phyloP scores from a whole-genome alignment of 2,329 filamentous ascomycete species.

The Xylaria digitata region DNA sequence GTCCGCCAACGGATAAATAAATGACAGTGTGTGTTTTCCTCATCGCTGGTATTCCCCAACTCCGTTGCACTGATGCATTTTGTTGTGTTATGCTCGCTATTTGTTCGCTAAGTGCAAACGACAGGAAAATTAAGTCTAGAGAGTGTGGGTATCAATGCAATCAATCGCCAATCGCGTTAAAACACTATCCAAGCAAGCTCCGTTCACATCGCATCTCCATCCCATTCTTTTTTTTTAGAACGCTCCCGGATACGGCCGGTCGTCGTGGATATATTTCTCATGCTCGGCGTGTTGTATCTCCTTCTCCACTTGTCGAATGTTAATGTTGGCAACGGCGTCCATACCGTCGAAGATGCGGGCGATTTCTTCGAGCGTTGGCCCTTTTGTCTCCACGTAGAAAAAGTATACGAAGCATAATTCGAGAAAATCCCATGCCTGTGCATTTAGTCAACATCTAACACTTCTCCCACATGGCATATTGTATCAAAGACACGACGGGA shows the following conservation, averaged over 20 bases:
- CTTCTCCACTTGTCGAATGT: conserved; percentile 67
- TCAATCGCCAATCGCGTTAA: conserved; percentile 5
- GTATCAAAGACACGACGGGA: background rate
- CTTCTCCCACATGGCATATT: background rate
- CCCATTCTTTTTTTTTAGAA: conserved; percentile 11
- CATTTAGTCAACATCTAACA: conserved; percentile 26
- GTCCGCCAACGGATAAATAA: conserved; percentile 3
- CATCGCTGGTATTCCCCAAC: conserved; percentile 15
- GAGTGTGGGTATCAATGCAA: conserved; percentile 38
- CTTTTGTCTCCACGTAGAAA: conserved; percentile 77
- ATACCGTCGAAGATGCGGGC: conserved; percentile 77
- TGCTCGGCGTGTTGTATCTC: conserved; percentile 57
- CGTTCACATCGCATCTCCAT: background rate
- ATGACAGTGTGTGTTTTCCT: conserved; percentile 24
- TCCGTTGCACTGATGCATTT: conserved; percentile 27
- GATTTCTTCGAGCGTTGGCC: conserved; percentile 76
- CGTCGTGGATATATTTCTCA: conserved; percentile 35
- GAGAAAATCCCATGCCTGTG: conserved; percentile 66
- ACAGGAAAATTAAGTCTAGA: conserved; percentile 23
- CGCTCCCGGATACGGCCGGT: conserved; percentile 36
- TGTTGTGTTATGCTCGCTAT: background rate
- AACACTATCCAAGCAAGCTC: conserved; percentile 15
- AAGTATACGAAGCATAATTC: conserved; percentile 73
- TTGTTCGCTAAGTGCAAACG: background rate
- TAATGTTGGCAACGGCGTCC: conserved; percentile 65